A percentile compares a stretch with the other conserved stretches of the same genome.
These are phyloP conservation scores for Ceratobasidium sp. DNA, from an alignment of 1,284 basidiomycete genomes.

Conservation along the genomic window DNA sequence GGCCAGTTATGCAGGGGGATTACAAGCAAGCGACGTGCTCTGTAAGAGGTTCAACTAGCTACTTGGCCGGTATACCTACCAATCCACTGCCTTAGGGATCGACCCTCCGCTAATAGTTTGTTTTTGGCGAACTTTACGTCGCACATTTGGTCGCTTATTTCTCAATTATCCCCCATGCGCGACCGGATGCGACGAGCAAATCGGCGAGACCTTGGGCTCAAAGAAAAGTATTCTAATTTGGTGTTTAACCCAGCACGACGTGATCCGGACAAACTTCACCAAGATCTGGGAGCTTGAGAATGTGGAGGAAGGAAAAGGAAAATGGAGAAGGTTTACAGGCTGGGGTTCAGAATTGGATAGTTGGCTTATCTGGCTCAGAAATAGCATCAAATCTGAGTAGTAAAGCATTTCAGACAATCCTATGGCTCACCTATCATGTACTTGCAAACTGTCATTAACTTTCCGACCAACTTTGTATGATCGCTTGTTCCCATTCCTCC, in stretches of 20 bases:
- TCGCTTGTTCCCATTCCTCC: slow-evolving; percentile 40
- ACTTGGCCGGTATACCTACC: neutral
- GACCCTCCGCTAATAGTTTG: slow-evolving; percentile 8
- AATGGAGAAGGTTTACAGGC: slow-evolving; percentile 27
- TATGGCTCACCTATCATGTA: neutral
- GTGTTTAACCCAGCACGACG: slow-evolving; percentile 7
- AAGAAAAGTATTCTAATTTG: slow-evolving; percentile 15
- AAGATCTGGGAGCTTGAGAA: neutral
- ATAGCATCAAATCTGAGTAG: slow-evolving; percentile 11
- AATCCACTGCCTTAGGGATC: slow-evolving; percentile 1
- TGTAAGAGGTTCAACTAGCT: neutral
- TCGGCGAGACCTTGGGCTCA: slow-evolving; percentile 13
- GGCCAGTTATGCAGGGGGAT: slow-evolving; percentile 5
- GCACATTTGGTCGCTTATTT: slow-evolving; percentile 15
- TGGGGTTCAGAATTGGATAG: slow-evolving; percentile 14
- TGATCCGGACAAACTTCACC: neutral
- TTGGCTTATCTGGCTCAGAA: slow-evolving; percentile 2
- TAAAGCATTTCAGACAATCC: neutral
- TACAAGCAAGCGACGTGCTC: slow-evolving; percentile 30
- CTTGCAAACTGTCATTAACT: neutral
- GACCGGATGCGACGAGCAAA: slow-evolving; percentile 8
- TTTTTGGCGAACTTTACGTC: slow-evolving; percentile 10
- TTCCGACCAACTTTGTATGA: slow-evolving; percentile 32
- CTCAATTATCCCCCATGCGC: slow-evolving; percentile 4
- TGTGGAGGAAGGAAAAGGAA: slow-evolving; percentile 18